A percentile compares a stretch with the other conserved stretches of the same genome.
These are phyloP conservation scores for Chrysoporthe puriensis DNA, from an alignment of 2,329 filamentous ascomycete species.

Conservation along the genomic window DNA sequence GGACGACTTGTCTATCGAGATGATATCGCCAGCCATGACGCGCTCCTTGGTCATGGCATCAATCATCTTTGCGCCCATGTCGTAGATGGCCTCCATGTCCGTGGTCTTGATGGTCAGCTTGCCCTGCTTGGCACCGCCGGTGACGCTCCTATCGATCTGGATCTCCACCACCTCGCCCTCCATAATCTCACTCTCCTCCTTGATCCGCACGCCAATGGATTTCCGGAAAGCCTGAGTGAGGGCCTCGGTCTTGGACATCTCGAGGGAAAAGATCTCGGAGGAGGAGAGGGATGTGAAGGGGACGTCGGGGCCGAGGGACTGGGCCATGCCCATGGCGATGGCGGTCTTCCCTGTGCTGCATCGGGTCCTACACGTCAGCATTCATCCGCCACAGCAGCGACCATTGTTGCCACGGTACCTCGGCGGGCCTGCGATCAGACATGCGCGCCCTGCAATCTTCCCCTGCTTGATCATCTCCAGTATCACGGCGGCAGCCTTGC, in stretches of 20 bases:
- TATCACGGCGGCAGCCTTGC: conserved; percentile 94
- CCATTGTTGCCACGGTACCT: conserved; percentile 54
- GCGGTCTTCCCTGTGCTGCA: conserved; percentile 93
- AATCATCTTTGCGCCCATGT: conserved; percentile 99
- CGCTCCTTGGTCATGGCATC: conserved; percentile 99
- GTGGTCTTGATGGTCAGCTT: conserved; percentile 99
- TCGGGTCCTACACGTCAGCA: conserved; percentile 7
- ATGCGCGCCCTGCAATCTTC: conserved; percentile 94
- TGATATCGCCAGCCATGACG: conserved; percentile 97
- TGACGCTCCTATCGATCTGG: conserved; percentile 95
- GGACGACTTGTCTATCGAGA: conserved; percentile 97
- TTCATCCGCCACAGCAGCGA: neutral
- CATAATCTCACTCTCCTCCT: conserved; percentile 98
- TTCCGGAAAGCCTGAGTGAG: conserved; percentile 98
- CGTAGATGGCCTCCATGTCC: conserved; percentile 99
- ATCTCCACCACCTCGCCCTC: conserved; percentile 99
- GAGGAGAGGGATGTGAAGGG: conserved; percentile 96
- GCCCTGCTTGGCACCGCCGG: conserved; percentile 95
- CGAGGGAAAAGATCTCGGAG: conserved; percentile 96
- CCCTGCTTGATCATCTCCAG: conserved; percentile 99
- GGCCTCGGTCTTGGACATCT: conserved; percentile 99
- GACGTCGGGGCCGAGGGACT: conserved; percentile 90
- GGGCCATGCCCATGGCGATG: conserved; percentile 98
- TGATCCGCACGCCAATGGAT: conserved; percentile 96
- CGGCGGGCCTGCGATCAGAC: conserved; percentile 92